Base-by-base conservation (phyloP, 345 rosid genomes). In the Populus ilicifolia region DNA sequence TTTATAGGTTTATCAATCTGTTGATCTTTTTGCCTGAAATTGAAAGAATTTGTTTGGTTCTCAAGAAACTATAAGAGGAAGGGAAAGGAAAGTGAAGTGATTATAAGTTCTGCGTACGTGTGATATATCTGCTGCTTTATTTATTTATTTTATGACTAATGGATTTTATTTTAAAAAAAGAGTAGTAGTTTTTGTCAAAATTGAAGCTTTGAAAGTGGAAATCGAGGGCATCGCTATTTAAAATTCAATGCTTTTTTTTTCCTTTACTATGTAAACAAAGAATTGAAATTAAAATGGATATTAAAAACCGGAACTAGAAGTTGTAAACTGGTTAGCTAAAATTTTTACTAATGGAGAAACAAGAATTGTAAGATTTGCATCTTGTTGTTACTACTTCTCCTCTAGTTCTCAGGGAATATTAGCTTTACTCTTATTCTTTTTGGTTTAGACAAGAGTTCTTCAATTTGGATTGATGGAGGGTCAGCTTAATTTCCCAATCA, bases 391-490 rank as follows among this genome's bases (percentile, higher is more conserved):
- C 66, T 33, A 27, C 0, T 73, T 21, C 23, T 73, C 36, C 39
- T 74, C 38, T 38, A 54, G 29, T 61, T 73, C 44, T 44, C 18
- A 46, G 27, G 30, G 54, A 17, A 50, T 18, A 2, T 23, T 41
- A 36, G 25, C 36, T 62, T 76, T 50, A 39, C 21, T 20, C 62
- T 35, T 14, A 35, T 9, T 56, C 30, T 30, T 48, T 36, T 35
- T 74, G 70, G 39, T 33, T 38, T 54, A 96, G 99, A 93, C 2
- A 96, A 92, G 91, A 33, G 5, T 33, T 33, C 35, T 33, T 33
- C 35, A 33, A 33, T 33, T 33, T 33, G 35, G 35, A 33, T 33
- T 33, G 35, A 33, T 0, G 35, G 35, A 33, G 35, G 35, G 5
- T 4, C 35, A 33, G 35, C 35, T 33, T 27, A 27, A 27, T 27